A percentile compares a stretch with the other conserved stretches of the same genome.
Evolutionary conservation across 2,329 filamentous ascomycete species (phyloP).

Genomic region (Chaetoscypha palmicola): DNA sequence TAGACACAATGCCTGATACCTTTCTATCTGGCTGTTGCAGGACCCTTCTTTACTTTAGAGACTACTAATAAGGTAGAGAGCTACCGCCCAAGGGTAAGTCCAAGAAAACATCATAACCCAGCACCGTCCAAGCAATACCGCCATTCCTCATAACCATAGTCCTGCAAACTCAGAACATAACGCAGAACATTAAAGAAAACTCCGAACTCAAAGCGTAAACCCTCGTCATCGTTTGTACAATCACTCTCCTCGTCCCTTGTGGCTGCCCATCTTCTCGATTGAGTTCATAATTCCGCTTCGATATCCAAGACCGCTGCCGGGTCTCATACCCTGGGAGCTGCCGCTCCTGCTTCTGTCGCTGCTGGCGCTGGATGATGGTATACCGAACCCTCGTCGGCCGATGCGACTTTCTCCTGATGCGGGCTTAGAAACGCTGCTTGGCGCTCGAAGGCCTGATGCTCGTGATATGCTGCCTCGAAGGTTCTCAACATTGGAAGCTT

Average conservation of each 20-base stretch:
- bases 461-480: constrained; percentile 49
- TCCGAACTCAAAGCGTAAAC: too few relatives aligned
- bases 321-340: constrained; percentile 28
- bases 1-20: too few relatives aligned
- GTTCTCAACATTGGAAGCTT: constrained; percentile 37
- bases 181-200: too few relatives aligned
- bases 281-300: constrained; percentile 64
- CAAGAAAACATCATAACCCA: too few relatives aligned
- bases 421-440: constrained; percentile 38
- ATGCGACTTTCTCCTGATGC: constrained; percentile 42
- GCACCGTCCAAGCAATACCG: too few relatives aligned
- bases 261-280: constrained; percentile 79
- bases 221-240: too few relatives aligned
- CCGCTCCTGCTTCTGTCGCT: constrained; percentile 32
- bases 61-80: too few relatives aligned
- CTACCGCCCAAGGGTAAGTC: too few relatives aligned
- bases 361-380: constrained; percentile 11
- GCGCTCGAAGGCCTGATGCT: constrained; percentile 54
- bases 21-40: too few relatives aligned
- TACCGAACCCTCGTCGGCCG: constrained; percentile 29
- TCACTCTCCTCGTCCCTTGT: constrained; percentile 31
- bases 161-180: too few relatives aligned
- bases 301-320: constrained; percentile 32
- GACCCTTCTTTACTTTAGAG: too few relatives aligned
- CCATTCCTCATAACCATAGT: too few relatives aligned